Conservation (phyloP, 371 early-diverging fungal genomes). For the Mucor irregularis region DNA sequence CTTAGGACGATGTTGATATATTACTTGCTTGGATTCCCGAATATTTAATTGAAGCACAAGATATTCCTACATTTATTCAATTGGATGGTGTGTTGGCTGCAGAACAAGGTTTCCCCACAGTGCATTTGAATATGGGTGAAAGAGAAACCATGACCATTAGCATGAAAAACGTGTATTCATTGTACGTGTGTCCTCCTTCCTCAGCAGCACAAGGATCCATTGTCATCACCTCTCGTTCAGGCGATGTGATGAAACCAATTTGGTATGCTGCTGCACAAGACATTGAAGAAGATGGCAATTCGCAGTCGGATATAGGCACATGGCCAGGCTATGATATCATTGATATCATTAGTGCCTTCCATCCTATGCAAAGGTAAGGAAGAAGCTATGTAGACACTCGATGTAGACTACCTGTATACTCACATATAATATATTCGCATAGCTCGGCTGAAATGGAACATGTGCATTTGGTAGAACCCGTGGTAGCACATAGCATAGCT, state of each 20-base stretch:
- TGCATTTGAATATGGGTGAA: slow-evolving; percentile 22
- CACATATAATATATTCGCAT: neutral
- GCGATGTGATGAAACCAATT: slow-evolving; percentile 35
- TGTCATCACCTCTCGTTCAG: slow-evolving; percentile 35
- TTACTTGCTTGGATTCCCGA: slow-evolving; percentile 44
- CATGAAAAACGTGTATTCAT: slow-evolving; percentile 27
- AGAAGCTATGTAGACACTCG: too few relatives aligned
- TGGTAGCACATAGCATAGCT: neutral
- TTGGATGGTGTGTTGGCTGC: slow-evolving; percentile 38
- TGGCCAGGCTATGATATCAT: slow-evolving; percentile 47
- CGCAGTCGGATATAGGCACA: neutral
- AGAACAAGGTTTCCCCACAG: slow-evolving; percentile 30
- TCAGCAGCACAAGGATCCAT: slow-evolving; percentile 25
- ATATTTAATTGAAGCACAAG: slow-evolving; percentile 33
- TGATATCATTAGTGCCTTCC: slow-evolving; percentile 44
- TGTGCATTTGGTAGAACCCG: slow-evolving; percentile 6
- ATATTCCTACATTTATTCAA: slow-evolving; percentile 23
- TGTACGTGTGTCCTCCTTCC: slow-evolving; percentile 36
- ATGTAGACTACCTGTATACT: too few relatives aligned
- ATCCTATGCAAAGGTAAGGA: slow-evolving; percentile 28
- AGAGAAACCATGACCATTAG: slow-evolving; percentile 26
- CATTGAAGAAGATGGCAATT: neutral
- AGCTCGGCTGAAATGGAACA: slow-evolving; percentile 3
- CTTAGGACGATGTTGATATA: slow-evolving; percentile 19
- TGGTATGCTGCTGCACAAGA: slow-evolving; percentile 25